These are phyloP conservation scores for Phytophthora sojae DNA, from an alignment of 352 stramenopile species.

Conservation along the genomic window DNA sequence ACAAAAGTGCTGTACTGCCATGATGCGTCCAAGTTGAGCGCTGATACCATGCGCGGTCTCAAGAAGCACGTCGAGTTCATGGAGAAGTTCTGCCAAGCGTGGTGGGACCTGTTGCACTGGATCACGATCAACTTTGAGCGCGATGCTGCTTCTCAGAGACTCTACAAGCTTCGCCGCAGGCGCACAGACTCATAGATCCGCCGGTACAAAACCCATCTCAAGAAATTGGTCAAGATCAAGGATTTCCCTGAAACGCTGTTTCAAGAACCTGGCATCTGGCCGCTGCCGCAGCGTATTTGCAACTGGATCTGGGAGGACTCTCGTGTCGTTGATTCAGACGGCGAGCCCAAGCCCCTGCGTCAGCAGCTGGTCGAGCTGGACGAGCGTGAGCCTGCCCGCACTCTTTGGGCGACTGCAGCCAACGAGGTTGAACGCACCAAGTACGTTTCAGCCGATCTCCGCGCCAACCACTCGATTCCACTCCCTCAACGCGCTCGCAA, in stretches of 20 bases:
- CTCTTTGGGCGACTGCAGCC: too few relatives aligned
- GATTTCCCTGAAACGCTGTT: not conserved
- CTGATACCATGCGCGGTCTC: too few relatives aligned
- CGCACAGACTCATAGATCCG: not conserved
- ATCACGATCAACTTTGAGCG: not conserved
- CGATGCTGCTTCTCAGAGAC: not conserved
- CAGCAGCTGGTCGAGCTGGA: too few relatives aligned
- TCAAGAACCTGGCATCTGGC: not conserved
- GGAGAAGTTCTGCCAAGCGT: not conserved
- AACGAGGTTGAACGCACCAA: too few relatives aligned
- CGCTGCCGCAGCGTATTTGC: not conserved
- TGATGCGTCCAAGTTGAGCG: too few relatives aligned
- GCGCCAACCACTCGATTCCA: too few relatives aligned
- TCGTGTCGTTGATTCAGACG: not conserved
- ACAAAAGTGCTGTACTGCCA: too few relatives aligned
- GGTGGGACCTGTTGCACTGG: not conserved
- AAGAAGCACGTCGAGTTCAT: not conserved
- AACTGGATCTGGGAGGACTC: not conserved
- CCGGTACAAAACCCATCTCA: too few relatives aligned
- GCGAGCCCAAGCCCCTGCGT: not conserved
- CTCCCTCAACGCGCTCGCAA: too few relatives aligned
- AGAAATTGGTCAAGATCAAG: not conserved
- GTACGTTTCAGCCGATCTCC: too few relatives aligned
- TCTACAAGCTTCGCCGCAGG: not conserved
- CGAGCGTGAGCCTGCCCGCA: too few relatives aligned